phyloP scores from a whole-genome alignment of 495 filamentous ascomycete species.

The Lasiosphaeriaceae sp. region DNA sequence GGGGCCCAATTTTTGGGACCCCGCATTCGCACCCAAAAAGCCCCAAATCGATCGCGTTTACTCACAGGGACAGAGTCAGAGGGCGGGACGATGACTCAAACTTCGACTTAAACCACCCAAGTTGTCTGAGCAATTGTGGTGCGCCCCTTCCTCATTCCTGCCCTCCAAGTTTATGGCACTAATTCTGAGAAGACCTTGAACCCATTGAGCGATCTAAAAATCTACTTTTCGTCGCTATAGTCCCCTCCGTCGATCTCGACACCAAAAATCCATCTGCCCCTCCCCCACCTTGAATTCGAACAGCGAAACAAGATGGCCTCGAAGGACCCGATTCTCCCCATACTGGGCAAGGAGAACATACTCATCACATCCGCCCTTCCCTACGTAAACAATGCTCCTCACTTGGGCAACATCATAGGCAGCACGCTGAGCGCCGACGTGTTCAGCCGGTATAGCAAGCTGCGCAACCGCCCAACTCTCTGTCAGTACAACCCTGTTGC shows the following conservation, averaged over 20 bases:
- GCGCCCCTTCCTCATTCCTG: background rate
- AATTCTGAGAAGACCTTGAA: no score
- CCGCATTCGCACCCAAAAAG: background rate
- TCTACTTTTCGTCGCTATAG: no score
- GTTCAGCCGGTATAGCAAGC: constrained; percentile 49
- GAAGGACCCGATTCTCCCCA: constrained; percentile 32
- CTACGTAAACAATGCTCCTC: constrained; percentile 96
- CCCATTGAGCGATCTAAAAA: no score
- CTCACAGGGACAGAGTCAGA: background rate
- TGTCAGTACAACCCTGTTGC: constrained; percentile 14
- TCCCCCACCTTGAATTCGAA: no score
- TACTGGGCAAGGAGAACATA: constrained; percentile 44
- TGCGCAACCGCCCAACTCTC: constrained; percentile 38
- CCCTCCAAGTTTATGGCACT: no score
- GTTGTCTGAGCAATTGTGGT: background rate
- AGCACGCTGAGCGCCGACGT: constrained; percentile 76
- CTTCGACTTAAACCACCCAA: no score
- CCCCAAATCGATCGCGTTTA: background rate
- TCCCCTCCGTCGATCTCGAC: background rate
- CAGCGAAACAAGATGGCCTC: no score
- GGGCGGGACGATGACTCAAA: background rate
- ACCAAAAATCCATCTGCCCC: background rate
- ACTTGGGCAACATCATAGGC: constrained; percentile 91
- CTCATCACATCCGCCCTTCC: constrained; percentile 67
- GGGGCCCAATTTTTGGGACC: background rate